Conservation (phyloP, 305 asterid species). For the Petunia hybrid region DNA sequence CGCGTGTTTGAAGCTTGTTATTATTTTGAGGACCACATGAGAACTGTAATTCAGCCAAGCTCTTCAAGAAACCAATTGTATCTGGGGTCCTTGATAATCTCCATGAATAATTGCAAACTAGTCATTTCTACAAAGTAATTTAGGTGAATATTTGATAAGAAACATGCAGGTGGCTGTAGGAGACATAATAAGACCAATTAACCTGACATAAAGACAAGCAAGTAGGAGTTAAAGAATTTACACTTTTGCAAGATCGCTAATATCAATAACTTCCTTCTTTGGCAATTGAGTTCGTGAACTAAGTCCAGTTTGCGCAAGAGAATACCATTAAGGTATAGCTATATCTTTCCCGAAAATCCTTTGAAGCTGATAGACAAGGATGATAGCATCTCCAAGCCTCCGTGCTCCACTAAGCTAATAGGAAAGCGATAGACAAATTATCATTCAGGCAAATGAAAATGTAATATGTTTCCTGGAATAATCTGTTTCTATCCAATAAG, state of each 20-base stretch:
- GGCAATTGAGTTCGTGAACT: slow-evolving; percentile 44
- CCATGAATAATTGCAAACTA: slow-evolving; percentile 70
- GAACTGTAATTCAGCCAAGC: slow-evolving; percentile 57
- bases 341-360: slow-evolving; percentile 64
- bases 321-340: slow-evolving; percentile 71
- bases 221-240: slow-evolving; percentile 39
- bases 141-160: slow-evolving; percentile 31
- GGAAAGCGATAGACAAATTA: background rate
- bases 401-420: slow-evolving; percentile 71
- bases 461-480: background rate
- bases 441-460: background rate
- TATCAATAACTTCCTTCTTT: slow-evolving; percentile 39
- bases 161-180: background rate
- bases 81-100: slow-evolving; percentile 68
- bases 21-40: slow-evolving; percentile 45
- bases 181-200: background rate
- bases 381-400: slow-evolving; percentile 77
- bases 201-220: slow-evolving; percentile 9
- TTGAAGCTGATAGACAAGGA: slow-evolving; percentile 79
- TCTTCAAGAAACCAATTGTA: slow-evolving; percentile 63
- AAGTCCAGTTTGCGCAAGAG: slow-evolving; percentile 56
- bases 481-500: slow-evolving; percentile 12
- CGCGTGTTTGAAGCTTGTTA: slow-evolving; percentile 50
- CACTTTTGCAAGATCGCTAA: slow-evolving; percentile 42
- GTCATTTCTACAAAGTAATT: slow-evolving; percentile 50